A percentile compares a stretch with the other conserved stretches of the same genome.
Evolutionary conservation across 2,329 filamentous ascomycete genomes (phyloP).

Genomic region (Ophiocordyceps australis): DNA sequence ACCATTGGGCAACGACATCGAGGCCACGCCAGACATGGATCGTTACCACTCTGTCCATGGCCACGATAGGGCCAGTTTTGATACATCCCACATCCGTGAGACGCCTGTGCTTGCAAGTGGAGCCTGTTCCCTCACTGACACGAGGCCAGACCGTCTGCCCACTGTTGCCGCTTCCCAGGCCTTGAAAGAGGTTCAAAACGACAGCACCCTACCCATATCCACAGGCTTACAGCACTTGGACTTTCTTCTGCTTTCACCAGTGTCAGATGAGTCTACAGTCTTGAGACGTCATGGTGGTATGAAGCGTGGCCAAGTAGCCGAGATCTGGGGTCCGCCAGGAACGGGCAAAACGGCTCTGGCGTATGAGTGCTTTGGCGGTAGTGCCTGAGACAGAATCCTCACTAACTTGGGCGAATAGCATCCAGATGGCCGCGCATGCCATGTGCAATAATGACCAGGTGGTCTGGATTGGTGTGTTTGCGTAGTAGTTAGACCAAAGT

Average conservation of each 20-base stretch:
- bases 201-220: conserved; percentile 29
- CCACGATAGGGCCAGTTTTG: conserved; percentile 43
- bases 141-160: conserved; percentile 47
- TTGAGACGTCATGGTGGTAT: conserved; percentile 33
- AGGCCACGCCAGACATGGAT: too few species aligned
- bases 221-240: conserved; percentile 39
- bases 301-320: conserved; percentile 59
- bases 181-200: conserved; percentile 37
- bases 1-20: too few species aligned
- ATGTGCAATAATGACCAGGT: conserved; percentile 43
- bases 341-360: conserved; percentile 71
- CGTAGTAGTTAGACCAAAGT: conserved; percentile 3
- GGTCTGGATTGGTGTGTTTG: conserved; percentile 62
- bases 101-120: background rate
- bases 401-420: too few species aligned
- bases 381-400: too few species aligned
- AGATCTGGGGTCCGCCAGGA: conserved; percentile 77
- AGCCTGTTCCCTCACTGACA: background rate
- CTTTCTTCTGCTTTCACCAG: conserved; percentile 14
- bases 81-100: conserved; percentile 31
- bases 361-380: conserved; percentile 40
- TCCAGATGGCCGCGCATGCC: conserved; percentile 50
- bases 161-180: conserved; percentile 62
- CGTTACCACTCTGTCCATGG: conserved; percentile 41
- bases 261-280: conserved; percentile 3